Conservation (phyloP, 148 eudicot genomes). For the Polygonum aviculare region DNA sequence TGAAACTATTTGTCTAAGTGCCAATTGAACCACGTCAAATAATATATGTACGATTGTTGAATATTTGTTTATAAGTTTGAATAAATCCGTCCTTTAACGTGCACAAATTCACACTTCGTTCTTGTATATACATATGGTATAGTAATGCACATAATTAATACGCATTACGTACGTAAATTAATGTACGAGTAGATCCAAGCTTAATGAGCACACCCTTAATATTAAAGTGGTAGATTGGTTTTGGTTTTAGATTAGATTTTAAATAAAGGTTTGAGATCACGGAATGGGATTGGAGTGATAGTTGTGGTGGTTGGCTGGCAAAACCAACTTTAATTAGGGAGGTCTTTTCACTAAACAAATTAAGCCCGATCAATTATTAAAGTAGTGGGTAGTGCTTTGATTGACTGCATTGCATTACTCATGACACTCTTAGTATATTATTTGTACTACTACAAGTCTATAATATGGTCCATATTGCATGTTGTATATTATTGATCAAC, state of each 20-base stretch:
- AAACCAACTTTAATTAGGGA: slow-evolving; percentile 22
- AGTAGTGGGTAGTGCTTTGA: slow-evolving; percentile 10
- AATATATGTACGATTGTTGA: too few relatives aligned
- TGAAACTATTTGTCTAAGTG: too few relatives aligned
- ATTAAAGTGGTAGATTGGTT: background rate
- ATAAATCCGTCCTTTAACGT: too few relatives aligned
- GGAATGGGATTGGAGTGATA: background rate
- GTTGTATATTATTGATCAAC: background rate
- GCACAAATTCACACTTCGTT: too few relatives aligned
- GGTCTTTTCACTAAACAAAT: slow-evolving; percentile 20
- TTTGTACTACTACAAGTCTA: background rate
- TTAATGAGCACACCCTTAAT: too few relatives aligned
- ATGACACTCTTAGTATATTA: background rate
- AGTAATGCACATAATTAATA: too few relatives aligned
- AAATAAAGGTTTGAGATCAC: background rate
- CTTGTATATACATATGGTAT: too few relatives aligned
- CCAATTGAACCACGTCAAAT: too few relatives aligned
- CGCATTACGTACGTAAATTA: too few relatives aligned
- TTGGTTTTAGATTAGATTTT: background rate
- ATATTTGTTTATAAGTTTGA: too few relatives aligned
- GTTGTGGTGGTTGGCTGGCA: slow-evolving; percentile 38
- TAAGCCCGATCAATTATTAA: background rate
- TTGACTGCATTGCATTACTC: slow-evolving; percentile 2
- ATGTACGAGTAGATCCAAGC: too few relatives aligned
- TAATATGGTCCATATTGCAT: background rate